Percentiles rank a stretch among this genome's conserved stretches.
Evolutionary conservation across 352 stramenopile genomes (phyloP).

Genomic region (Pythium sukuiense): DNA sequence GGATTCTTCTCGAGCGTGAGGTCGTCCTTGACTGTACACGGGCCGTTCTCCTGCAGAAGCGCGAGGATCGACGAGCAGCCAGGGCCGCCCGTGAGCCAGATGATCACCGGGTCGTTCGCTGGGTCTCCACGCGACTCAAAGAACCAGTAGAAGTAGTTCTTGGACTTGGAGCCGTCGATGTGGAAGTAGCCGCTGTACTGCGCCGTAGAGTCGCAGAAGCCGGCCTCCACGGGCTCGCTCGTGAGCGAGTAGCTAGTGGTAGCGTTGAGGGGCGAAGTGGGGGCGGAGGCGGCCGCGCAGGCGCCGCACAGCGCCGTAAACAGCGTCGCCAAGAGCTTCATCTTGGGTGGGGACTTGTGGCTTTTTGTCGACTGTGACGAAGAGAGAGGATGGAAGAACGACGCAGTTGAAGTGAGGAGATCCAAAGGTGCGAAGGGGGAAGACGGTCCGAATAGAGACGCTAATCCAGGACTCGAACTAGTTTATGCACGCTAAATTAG

Average conservation of each 20-base stretch:
- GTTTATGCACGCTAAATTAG: not conserved
- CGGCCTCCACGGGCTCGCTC: constrained; percentile 49
- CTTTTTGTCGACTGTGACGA: not conserved
- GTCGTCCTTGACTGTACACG: constrained; percentile 92
- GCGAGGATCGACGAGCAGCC: constrained; percentile 94
- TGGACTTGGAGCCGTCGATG: constrained; percentile 77
- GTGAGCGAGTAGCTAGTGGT: constrained; percentile 48
- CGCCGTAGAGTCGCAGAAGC: constrained; percentile 77
- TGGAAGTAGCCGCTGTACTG: constrained; percentile 86
- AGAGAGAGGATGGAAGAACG: constrained; percentile 1
- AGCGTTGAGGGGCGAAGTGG: constrained; percentile 11
- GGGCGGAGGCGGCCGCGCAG: not conserved
- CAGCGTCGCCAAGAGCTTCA: constrained; percentile 24
- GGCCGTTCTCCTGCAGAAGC: constrained; percentile 95
- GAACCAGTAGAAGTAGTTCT: constrained; percentile 98
- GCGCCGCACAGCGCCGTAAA: constrained; percentile 7
- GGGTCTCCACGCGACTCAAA: constrained; percentile 90
- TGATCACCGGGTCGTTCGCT: constrained; percentile 90
- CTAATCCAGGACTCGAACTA: not conserved
- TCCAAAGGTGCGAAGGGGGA: not conserved
- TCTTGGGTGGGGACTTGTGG: not conserved
- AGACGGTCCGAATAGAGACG: not conserved
- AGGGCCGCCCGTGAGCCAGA: constrained; percentile 97
- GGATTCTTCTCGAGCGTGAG: constrained; percentile 86
- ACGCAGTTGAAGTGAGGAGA: constrained; percentile 15